Evolutionary conservation across 2,329 filamentous ascomycete genomes (phyloP), one percentile per base, ranked within the genome.

Genomic region (Diaporthe ilicicola): DNA sequence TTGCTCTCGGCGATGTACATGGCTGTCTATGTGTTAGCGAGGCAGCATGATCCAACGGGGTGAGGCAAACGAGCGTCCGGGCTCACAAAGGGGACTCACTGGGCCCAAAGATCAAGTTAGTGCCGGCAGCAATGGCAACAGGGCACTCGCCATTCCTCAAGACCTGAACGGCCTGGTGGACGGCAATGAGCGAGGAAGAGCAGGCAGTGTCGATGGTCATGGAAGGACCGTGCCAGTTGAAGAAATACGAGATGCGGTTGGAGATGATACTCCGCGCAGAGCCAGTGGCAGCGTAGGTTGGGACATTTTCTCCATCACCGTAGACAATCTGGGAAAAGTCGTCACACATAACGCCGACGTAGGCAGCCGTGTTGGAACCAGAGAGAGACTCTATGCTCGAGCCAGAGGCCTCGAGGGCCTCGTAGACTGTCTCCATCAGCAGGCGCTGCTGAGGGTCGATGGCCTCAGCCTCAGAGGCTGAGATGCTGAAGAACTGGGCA

Each of bases 121-220:
- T 76, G 9, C 81, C 81, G 0, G 77, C 78, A 6, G 78, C 80
- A 64, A 81, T 76, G 10, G 82, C 80, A 61, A 78, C 74, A 4
- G 66, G 55, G 15, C 75, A 77, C 24, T 81, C 78, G 5, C 78
- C 77, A 4, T 73, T 72, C 4, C 79, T 77, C 7, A 85, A 72
- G 48, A 73, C 76, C 62, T 82, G 74, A 15, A 81, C 77, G 0
- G 78, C 84, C 56, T 79, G 74, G 59, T 86, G 81, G 0, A 85
- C 71, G 0, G 81, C 82, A 0, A 82, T 76, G 5, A 85, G 72
- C 24, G 77, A 79, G 15, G 80, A 79, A 0, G 83, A 84, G 69
- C 84, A 86, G 0, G 81, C 84, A 0, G 84, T 85, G 62, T 85
- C 83, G 1, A 85, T 75, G 0, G 82, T 82, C 70, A 85, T 73